Evolutionary conservation across 345 rosid species (phyloP).

Genomic region (Eutrema japonicum): DNA sequence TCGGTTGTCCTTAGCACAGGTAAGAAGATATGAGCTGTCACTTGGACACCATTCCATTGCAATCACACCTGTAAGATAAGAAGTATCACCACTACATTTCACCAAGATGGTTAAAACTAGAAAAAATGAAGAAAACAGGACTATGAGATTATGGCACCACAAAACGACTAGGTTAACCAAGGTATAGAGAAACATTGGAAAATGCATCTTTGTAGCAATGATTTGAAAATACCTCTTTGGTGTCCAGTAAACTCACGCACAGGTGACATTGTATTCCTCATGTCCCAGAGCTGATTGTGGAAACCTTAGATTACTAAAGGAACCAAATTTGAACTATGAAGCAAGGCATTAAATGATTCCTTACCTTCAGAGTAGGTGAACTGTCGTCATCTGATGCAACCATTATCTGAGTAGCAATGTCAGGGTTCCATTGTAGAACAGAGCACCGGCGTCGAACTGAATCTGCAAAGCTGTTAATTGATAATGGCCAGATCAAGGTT

Average conservation of each 20-base stretch:
- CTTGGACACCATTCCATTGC: conserved; percentile 99
- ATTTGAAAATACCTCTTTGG: conserved; percentile 69
- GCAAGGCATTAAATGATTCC: conserved; percentile 13
- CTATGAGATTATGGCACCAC: conserved; percentile 30
- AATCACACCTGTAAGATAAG: conserved; percentile 77
- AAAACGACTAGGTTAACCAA: not conserved
- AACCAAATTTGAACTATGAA: conserved; percentile 19
- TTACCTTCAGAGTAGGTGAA: conserved; percentile 84
- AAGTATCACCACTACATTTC: conserved; percentile 27
- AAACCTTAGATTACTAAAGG: conserved; percentile 34
- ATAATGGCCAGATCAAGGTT: conserved; percentile 37
- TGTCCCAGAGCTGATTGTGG: conserved; percentile 91
- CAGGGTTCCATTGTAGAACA: conserved; percentile 99
- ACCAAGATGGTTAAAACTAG: conserved; percentile 18
- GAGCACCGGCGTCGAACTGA: conserved; percentile 90
- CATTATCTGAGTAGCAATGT: conserved; percentile 94
- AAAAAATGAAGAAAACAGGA: conserved; percentile 30
- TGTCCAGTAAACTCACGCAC: conserved; percentile 90
- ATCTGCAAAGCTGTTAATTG: conserved; percentile 79
- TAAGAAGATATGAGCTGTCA: conserved; percentile 91
- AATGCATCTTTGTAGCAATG: not conserved
- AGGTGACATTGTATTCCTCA: conserved; percentile 91
- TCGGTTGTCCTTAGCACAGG: conserved; percentile 97
- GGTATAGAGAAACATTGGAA: conserved; percentile 5
- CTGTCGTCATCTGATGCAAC: conserved; percentile 97